phyloP scores from a whole-genome alignment of 495 filamentous ascomycete species.

The Hapsidospora chrysogenum region DNA sequence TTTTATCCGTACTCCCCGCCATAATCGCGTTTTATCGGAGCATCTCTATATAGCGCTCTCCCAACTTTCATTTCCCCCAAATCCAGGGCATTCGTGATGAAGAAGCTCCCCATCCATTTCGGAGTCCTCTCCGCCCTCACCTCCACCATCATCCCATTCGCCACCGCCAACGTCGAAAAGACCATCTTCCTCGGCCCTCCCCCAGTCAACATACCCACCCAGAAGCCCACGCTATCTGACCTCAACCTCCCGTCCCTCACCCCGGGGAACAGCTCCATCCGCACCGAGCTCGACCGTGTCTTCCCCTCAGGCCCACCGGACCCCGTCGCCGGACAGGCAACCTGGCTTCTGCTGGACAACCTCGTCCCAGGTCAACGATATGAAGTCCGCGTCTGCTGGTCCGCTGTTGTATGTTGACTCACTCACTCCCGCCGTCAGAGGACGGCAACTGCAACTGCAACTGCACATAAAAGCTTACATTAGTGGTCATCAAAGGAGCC shows the following conservation, averaged over 20 bases:
- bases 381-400: constrained; percentile 88
- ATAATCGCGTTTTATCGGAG: not conserved
- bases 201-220: constrained; percentile 29
- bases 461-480: constrained; percentile 4
- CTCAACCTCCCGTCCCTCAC: constrained; percentile 48
- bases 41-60: not conserved
- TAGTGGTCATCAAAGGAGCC: constrained; percentile 61
- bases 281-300: constrained; percentile 42
- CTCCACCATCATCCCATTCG: not conserved
- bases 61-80: not conserved
- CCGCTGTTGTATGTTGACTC: constrained; percentile 74
- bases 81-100: too few relatives aligned
- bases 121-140: not conserved
- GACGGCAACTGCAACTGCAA: too few relatives aligned
- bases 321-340: constrained; percentile 19
- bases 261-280: constrained; percentile 34
- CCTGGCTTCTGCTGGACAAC: constrained; percentile 75
- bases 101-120: too few relatives aligned
- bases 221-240: constrained; percentile 41
- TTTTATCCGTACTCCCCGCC: not conserved
- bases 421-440: too few relatives aligned
- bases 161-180: constrained; percentile 70
- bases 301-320: constrained; percentile 32
- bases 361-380: constrained; percentile 61
- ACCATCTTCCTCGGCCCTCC: constrained; percentile 67